A percentile compares a stretch with the other conserved stretches of the same genome.
phyloP scores from a whole-genome alignment of 1,284 basidiomycete species.

The Sporisorium iseilematis-ciliati region DNA sequence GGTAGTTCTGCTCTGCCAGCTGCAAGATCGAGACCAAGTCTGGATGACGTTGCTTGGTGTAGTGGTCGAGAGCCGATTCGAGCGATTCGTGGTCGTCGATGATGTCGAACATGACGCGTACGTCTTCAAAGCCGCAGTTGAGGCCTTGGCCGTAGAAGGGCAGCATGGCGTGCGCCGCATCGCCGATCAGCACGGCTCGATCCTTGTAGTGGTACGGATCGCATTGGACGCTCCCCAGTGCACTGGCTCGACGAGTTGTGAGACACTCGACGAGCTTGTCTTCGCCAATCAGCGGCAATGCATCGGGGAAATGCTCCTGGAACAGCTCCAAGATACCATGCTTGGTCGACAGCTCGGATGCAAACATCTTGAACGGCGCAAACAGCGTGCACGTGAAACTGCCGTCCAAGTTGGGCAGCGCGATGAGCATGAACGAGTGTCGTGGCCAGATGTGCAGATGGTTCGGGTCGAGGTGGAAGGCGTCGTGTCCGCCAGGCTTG shows the following conservation, averaged over 20 bases:
- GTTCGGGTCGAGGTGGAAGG: conserved; percentile 88
- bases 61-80: conserved; percentile 78
- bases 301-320: conserved; percentile 85
- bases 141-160: conserved; percentile 97
- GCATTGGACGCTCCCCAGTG: conserved; percentile 90
- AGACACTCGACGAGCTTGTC: conserved; percentile 82
- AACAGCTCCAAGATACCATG: conserved; percentile 82
- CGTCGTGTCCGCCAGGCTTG: conserved; percentile 41
- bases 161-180: conserved; percentile 96
- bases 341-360: conserved; percentile 62
- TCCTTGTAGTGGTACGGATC: conserved; percentile 91
- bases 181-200: conserved; percentile 88
- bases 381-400: conserved; percentile 82
- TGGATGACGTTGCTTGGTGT: conserved; percentile 83
- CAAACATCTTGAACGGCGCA: conserved; percentile 84
- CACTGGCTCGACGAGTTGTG: conserved; percentile 83
- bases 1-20: conserved; percentile 93
- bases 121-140: conserved; percentile 97
- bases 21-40: conserved; percentile 91
- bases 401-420: conserved; percentile 79
- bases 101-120: conserved; percentile 84
- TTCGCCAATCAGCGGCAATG: conserved; percentile 84
- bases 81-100: conserved; percentile 75
- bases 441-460: conserved; percentile 99
- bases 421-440: conserved; percentile 98